These are phyloP conservation scores for Pseudocercospora cruenta DNA, from an alignment of 2,329 filamentous ascomycete genomes.

Conservation along the genomic window DNA sequence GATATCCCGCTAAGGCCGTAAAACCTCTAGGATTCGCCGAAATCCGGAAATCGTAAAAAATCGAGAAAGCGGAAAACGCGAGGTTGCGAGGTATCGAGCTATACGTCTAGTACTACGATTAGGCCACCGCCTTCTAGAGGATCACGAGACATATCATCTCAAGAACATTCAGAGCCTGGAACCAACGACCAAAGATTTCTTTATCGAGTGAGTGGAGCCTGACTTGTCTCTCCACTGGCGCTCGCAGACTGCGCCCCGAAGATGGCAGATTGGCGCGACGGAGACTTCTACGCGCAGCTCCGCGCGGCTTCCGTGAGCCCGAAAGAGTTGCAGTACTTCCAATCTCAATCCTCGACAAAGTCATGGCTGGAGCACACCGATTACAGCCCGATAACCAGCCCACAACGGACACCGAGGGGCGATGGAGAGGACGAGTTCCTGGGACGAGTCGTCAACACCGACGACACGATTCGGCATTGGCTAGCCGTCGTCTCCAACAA, in stretches of 20 bases:
- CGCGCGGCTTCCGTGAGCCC: neutral
- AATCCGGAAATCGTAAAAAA: too few species aligned
- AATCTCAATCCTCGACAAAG: neutral
- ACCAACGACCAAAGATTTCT: too few species aligned
- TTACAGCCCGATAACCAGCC: neutral
- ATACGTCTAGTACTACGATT: too few species aligned
- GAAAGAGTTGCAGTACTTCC: neutral
- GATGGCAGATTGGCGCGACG: neutral
- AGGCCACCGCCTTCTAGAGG: too few species aligned
- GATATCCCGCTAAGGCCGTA: too few species aligned
- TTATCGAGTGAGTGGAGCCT: too few species aligned
- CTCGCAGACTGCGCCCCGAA: neutral
- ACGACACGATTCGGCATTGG: neutral
- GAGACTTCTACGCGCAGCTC: neutral
- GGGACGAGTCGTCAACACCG: neutral
- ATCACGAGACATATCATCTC: neutral
- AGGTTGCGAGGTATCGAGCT: too few species aligned
- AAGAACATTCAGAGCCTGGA: too few species aligned
- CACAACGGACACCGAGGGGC: neutral
- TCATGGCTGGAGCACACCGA: neutral
- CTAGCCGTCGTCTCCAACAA: neutral
- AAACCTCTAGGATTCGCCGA: too few species aligned
- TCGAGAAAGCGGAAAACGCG: too few species aligned
- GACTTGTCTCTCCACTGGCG: too few species aligned
- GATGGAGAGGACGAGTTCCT: neutral